These are phyloP conservation scores for Papiliotrema fonsecae DNA, from an alignment of 1,284 basidiomycete genomes.

Conservation along the genomic window DNA sequence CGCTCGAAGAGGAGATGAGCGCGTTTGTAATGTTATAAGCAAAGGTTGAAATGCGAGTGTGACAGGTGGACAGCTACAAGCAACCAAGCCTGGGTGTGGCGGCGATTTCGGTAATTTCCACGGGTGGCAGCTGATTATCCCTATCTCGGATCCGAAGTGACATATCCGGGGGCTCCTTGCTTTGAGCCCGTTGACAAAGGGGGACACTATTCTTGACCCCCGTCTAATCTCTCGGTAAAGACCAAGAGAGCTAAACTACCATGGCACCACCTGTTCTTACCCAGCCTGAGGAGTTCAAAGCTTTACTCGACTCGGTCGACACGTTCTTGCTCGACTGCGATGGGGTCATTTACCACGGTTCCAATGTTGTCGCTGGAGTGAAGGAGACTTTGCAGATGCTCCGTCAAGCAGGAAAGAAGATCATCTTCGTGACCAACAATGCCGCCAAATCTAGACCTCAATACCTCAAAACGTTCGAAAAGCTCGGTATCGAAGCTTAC, in stretches of 20 bases:
- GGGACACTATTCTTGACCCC: too few relatives aligned
- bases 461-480: constrained; percentile 88
- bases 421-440: constrained; percentile 97
- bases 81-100: too few relatives aligned
- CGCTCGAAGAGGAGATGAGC: background rate
- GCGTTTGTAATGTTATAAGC: background rate
- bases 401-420: constrained; percentile 61
- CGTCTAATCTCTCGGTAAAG: too few relatives aligned
- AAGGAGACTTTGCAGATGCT: constrained; percentile 66
- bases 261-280: constrained; percentile 34
- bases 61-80: too few relatives aligned
- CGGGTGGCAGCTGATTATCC: background rate
- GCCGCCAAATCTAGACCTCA: constrained; percentile 85
- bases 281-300: constrained; percentile 33
- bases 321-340: constrained; percentile 97
- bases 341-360: constrained; percentile 90
- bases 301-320: constrained; percentile 67
- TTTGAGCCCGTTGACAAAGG: too few relatives aligned
- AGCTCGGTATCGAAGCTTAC: constrained; percentile 76
- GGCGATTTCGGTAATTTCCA: background rate
- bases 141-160: background rate
- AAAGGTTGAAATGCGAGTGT: too few relatives aligned
- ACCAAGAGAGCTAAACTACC: too few relatives aligned
- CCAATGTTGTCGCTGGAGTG: constrained; percentile 70
- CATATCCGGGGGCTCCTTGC: too few relatives aligned